Evolutionary conservation across 2,329 filamentous ascomycete genomes (phyloP).

Genomic region (Blastomyces parvus): DNA sequence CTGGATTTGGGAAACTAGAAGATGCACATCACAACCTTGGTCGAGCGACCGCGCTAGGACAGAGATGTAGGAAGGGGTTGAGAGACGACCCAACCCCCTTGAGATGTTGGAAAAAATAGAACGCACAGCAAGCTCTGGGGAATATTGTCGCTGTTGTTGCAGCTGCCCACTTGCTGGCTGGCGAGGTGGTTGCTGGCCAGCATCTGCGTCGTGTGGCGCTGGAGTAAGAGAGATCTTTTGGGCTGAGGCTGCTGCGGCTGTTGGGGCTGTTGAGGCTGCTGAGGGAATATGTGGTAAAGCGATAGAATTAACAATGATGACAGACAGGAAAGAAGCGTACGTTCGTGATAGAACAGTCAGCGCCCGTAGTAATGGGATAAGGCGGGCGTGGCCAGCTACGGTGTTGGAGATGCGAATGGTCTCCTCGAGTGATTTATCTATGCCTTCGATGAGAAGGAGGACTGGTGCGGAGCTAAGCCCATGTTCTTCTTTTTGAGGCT

Average conservation of each 20-base stretch:
- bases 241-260: not conserved
- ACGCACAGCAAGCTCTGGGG: not conserved
- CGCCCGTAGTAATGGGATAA: conserved; percentile 26
- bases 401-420: conserved; percentile 32
- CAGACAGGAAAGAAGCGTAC: conserved; percentile 23
- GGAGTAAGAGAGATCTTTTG: not conserved
- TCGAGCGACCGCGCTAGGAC: conserved; percentile 30
- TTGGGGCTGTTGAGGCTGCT: not conserved
- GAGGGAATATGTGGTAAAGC: conserved; percentile 17
- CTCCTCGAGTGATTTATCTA: conserved; percentile 30
- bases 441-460: conserved; percentile 28
- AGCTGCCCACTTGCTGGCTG: not conserved
- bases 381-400: conserved; percentile 25
- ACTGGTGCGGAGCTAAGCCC: conserved; percentile 9
- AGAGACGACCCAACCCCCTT: conserved; percentile 12
- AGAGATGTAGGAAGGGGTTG: conserved; percentile 19
- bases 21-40: conserved; percentile 32
- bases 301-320: conserved; percentile 31
- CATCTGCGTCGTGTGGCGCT: not conserved
- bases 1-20: conserved; percentile 27
- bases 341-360: conserved; percentile 27
- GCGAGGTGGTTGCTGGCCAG: not conserved
- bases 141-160: not conserved
- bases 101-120: conserved; percentile 4
- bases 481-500: not conserved